A percentile compares a stretch with the other conserved stretches of the same genome.
Conservation (phyloP, 495 filamentous ascomycete genomes). For the Chaetomium fimeti region DNA sequence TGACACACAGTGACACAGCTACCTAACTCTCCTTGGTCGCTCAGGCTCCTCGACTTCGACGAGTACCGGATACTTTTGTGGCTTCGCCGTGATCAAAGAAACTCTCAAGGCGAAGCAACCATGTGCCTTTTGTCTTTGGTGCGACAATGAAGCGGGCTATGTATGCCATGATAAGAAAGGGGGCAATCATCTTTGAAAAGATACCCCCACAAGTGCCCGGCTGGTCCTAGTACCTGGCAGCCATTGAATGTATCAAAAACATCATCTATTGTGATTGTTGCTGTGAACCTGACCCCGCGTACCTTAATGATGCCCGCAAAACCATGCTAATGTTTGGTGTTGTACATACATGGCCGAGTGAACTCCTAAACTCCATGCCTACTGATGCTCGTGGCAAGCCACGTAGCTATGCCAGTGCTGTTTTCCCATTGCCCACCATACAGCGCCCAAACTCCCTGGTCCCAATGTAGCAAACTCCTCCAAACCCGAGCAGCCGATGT, state of each 20-base stretch:
- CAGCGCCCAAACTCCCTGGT: conserved; percentile 14
- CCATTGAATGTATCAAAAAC: not conserved
- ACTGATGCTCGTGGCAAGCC: not conserved
- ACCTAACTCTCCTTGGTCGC: too few relatives aligned
- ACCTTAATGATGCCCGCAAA: not conserved
- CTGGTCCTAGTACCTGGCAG: not conserved
- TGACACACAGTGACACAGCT: too few relatives aligned
- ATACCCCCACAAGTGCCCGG: not conserved
- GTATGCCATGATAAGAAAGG: not conserved
- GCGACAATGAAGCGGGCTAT: not conserved
- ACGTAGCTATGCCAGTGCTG: too few relatives aligned
- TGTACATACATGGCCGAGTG: conserved; percentile 15
- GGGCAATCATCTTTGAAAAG: not conserved
- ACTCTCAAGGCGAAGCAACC: too few relatives aligned
- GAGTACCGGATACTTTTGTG: too few relatives aligned
- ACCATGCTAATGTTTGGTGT: not conserved
- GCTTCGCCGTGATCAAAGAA: too few relatives aligned
- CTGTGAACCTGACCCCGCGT: not conserved
- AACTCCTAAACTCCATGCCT: conserved; percentile 19
- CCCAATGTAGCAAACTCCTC: not conserved
- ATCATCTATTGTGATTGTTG: conserved; percentile 2
- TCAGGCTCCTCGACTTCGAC: too few relatives aligned
- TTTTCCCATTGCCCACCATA: conserved; percentile 7
- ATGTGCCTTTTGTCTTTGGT: too few relatives aligned
- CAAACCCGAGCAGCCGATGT: not conserved